Percentiles rank a stretch among this genome's conserved stretches.
These are phyloP conservation scores for Trifolium dubium DNA, from an alignment of 306 rosid genomes.

Conservation along the genomic window DNA sequence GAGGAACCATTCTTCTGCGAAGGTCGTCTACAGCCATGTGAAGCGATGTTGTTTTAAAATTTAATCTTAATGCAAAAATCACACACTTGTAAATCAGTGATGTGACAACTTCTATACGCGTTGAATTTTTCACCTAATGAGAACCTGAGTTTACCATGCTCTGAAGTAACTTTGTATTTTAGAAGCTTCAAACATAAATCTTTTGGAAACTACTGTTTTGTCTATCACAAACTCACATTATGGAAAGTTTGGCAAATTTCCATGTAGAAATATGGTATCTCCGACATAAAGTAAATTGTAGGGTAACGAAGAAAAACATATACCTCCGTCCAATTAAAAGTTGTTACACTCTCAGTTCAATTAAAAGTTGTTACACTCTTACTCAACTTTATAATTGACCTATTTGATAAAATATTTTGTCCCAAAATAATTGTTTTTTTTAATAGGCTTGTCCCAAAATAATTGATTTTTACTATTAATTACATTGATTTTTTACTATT, in stretches of 20 bases:
- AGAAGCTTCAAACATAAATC: constrained; percentile 50
- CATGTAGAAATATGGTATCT: constrained; percentile 37
- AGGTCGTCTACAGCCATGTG: constrained; percentile 36
- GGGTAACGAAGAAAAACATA: no score
- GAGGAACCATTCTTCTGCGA: constrained; percentile 47
- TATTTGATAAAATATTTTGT: no score
- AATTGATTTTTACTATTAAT: no score
- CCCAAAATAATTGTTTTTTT: no score
- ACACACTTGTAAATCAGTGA: constrained; percentile 44
- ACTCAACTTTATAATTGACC: no score
- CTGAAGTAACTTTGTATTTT: constrained; percentile 46
- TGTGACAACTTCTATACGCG: constrained; percentile 53
- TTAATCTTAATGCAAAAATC: constrained; percentile 25
- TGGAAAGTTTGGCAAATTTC: constrained; percentile 21
- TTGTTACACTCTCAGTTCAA: no score
- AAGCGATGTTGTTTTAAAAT: background rate
- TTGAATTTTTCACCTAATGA: constrained; percentile 41
- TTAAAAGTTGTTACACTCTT: no score
- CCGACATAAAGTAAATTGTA: constrained; percentile 25
- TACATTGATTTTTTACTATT: no score
- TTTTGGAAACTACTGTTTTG: constrained; percentile 9
- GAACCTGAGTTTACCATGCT: constrained; percentile 15
- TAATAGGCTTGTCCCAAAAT: no score
- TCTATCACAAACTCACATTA: background rate
- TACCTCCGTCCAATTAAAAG: no score